Evolutionary conservation across 352 stramenopile genomes (phyloP).

Genomic region (Globisporangium parvum): DNA sequence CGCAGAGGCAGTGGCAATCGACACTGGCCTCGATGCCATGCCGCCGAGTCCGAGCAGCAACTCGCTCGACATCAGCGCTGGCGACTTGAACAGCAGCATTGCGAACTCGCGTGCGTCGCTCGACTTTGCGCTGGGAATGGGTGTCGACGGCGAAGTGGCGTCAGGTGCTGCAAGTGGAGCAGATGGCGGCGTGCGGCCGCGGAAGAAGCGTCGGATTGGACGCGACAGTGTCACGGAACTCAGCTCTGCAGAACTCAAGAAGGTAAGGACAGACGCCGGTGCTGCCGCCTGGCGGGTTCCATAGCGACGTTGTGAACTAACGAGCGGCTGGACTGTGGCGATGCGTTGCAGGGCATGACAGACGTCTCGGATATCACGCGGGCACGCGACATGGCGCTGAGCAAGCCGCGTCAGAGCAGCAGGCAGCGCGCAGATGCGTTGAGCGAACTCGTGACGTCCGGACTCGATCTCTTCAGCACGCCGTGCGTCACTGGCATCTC

Average conservation of each 20-base stretch:
- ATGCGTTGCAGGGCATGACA: constrained; percentile 31
- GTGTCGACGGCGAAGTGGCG: constrained; percentile 24
- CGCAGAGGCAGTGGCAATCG: constrained; percentile 42
- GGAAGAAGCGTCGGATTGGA: constrained; percentile 80
- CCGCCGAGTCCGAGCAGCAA: constrained; percentile 31
- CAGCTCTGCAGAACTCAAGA: constrained; percentile 66
- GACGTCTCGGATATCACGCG: constrained; percentile 75
- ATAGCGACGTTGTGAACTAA: not conserved
- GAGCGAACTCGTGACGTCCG: not conserved
- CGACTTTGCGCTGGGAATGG: constrained; percentile 47
- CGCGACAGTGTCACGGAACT: constrained; percentile 79
- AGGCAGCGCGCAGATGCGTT: constrained; percentile 12
- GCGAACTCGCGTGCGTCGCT: constrained; percentile 64
- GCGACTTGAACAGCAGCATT: constrained; percentile 58
- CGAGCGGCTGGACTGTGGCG: not conserved
- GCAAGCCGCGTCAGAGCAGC: constrained; percentile 15
- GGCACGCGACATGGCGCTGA: constrained; percentile 34
- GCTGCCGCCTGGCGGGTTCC: no score
- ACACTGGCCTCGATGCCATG: constrained; percentile 23
- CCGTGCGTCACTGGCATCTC: constrained; percentile 58
- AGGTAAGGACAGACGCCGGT: constrained; percentile 19
- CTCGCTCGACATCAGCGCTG: constrained; percentile 54
- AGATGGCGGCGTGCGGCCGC: constrained; percentile 23
- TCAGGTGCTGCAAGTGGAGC: not conserved
- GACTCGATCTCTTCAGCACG: constrained; percentile 42